Evolutionary conservation across 139 green algal genomes (phyloP).

Genomic region (Mesotaenium endlicherianum): DNA sequence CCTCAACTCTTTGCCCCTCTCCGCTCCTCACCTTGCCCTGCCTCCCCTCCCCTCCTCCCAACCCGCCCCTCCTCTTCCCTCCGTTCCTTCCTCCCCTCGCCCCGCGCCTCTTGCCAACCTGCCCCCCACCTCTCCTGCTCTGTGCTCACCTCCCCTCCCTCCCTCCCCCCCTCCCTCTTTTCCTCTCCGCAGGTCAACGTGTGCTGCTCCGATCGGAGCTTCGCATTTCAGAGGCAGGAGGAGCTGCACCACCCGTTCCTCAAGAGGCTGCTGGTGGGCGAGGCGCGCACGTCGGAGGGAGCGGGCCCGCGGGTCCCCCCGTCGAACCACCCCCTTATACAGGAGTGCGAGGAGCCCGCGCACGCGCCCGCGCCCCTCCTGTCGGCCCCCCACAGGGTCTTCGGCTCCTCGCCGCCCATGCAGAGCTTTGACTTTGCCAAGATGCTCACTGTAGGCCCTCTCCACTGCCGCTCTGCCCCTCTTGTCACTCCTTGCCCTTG

Average conservation of each 20-base stretch:
- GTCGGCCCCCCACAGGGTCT: background rate
- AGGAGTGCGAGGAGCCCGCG: background rate
- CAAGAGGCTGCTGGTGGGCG: constrained; percentile 3
- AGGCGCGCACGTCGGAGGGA: background rate
- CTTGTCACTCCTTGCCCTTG: no score
- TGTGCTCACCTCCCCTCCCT: background rate
- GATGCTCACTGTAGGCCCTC: constrained; percentile 51
- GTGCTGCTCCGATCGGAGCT: constrained; percentile 37
- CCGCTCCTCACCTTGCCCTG: no score
- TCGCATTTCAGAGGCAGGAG: constrained; percentile 52
- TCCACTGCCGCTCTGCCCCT: no score
- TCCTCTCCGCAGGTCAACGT: constrained; percentile 5
- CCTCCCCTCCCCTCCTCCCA: no score
- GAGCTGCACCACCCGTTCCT: constrained; percentile 6
- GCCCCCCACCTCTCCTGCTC: background rate
- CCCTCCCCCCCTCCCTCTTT: background rate
- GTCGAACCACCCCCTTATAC: background rate
- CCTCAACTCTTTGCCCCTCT: no score
- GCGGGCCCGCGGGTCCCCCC: constrained; percentile 3
- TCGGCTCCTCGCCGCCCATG: constrained; percentile 16
- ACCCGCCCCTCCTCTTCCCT: no score
- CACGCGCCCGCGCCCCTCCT: constrained; percentile 1
- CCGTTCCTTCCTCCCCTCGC: background rate
- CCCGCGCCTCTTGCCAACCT: background rate
- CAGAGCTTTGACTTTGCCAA: constrained; percentile 46